phyloP scores from a whole-genome alignment of 2,329 filamentous ascomycete genomes.

The Amauroascus verrucosus region DNA sequence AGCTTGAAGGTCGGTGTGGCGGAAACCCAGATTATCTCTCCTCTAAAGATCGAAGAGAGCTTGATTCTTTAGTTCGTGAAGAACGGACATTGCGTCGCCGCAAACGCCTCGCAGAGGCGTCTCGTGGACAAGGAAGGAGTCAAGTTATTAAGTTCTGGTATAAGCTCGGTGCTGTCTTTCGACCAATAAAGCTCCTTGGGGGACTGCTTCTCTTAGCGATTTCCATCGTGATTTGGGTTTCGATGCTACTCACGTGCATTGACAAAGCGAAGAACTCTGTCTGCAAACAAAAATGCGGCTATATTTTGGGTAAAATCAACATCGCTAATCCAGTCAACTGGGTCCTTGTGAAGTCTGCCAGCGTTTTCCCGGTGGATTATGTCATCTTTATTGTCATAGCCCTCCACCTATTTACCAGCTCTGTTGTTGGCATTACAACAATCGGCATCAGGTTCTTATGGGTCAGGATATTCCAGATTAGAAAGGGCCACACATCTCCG shows the following conservation, averaged over 20 bases:
- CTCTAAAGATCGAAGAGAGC: slow-evolving; percentile 74
- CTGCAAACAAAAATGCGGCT: slow-evolving; percentile 83
- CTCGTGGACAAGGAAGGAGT: slow-evolving; percentile 61
- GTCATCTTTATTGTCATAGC: slow-evolving; percentile 75
- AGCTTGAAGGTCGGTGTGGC: slow-evolving; percentile 74
- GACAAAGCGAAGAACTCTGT: slow-evolving; percentile 95
- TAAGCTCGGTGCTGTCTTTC: slow-evolving; percentile 69
- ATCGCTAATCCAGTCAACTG: slow-evolving; percentile 94
- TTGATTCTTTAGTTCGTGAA: slow-evolving; percentile 77
- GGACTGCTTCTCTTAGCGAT: slow-evolving; percentile 68
- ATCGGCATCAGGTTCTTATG: slow-evolving; percentile 94
- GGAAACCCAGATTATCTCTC: slow-evolving; percentile 66
- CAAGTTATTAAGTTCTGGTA: slow-evolving; percentile 65
- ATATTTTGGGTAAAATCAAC: slow-evolving; percentile 77
- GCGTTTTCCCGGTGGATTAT: slow-evolving; percentile 85
- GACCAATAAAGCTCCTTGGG: slow-evolving; percentile 78
- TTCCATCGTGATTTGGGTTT: slow-evolving; percentile 67
- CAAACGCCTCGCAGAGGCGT: slow-evolving; percentile 75
- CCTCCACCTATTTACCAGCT: slow-evolving; percentile 78
- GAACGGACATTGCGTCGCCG: slow-evolving; percentile 86
- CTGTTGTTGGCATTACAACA: slow-evolving; percentile 72
- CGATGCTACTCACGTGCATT: slow-evolving; percentile 89
- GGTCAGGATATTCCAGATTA: slow-evolving; percentile 85
- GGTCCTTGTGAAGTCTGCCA: slow-evolving; percentile 69
- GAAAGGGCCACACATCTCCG: slow-evolving; percentile 77